These are phyloP conservation scores for Protomyces lactucae-debilis DNA, from an alignment of 1,139 yeast species.

Conservation along the genomic window DNA sequence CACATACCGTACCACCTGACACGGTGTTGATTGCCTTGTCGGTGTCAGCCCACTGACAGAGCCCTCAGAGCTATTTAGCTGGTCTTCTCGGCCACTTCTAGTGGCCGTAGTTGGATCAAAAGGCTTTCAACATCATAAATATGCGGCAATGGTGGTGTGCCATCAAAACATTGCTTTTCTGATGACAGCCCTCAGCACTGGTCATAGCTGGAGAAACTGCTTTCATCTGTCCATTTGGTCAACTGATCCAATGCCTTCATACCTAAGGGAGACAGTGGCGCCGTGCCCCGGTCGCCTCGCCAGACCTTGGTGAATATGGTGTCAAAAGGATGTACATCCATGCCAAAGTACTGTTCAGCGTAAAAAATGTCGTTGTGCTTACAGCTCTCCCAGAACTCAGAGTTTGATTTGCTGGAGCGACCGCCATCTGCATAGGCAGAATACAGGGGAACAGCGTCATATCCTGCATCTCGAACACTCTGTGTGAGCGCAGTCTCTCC, in stretches of 20 bases:
- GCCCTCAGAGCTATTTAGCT: too few relatives aligned
- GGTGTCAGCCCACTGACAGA: too few relatives aligned
- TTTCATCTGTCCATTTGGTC: constrained; percentile 9
- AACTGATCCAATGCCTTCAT: neutral
- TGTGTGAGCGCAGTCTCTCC: constrained; percentile 6
- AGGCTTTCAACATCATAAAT: too few relatives aligned
- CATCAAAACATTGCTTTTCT: too few relatives aligned
- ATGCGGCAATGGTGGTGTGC: too few relatives aligned
- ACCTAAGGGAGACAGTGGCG: neutral
- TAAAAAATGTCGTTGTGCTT: constrained; percentile 6
- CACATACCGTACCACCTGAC: neutral
- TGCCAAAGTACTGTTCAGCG: neutral
- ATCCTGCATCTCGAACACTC: constrained; percentile 14
- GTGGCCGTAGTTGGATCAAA: too few relatives aligned
- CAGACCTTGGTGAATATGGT: constrained; percentile 4
- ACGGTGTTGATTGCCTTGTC: neutral
- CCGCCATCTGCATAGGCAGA: neutral
- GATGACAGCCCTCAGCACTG: neutral
- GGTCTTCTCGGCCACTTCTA: too few relatives aligned
- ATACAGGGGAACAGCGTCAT: constrained; percentile 13
- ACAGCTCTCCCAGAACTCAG: constrained; percentile 3
- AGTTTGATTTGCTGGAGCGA: neutral
- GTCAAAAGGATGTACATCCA: constrained; percentile 21
- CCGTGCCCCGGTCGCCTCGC: neutral
- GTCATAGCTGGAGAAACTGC: constrained; percentile 17